Conservation (phyloP, 2,329 filamentous ascomycete genomes). For the Emergomyces orientalis region DNA sequence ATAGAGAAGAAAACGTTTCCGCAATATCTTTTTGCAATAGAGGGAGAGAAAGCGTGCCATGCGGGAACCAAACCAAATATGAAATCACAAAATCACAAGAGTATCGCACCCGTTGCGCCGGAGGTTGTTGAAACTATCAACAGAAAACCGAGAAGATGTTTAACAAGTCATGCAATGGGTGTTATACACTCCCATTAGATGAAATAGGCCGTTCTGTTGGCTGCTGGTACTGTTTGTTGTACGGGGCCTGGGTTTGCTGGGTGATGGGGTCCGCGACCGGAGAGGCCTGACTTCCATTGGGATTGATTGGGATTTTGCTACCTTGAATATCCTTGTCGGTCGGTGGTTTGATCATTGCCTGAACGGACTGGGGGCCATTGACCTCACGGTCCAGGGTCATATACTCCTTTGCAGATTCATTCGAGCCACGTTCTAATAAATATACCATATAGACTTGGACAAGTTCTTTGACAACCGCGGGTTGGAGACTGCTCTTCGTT, state of each 20-base stretch:
- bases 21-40: neutral
- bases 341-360: constrained; percentile 24
- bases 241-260: constrained; percentile 5
- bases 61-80: no score
- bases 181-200: constrained; percentile 4
- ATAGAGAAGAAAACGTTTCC: neutral
- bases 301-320: constrained; percentile 2
- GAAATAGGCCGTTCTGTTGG: constrained; percentile 1
- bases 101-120: neutral
- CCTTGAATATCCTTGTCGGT: constrained; percentile 19
- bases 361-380: constrained; percentile 53
- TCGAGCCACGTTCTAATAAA: constrained; percentile 70
- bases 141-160: neutral
- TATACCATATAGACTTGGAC: constrained; percentile 72
- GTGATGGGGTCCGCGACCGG: constrained; percentile 10
- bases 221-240: constrained; percentile 16
- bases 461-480: constrained; percentile 61
- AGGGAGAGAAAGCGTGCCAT: neutral
- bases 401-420: constrained; percentile 78
- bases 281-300: constrained; percentile 16
- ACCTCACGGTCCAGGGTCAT: constrained; percentile 74
- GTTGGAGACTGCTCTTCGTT: constrained; percentile 59
- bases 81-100: neutral
- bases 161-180: neutral
- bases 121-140: neutral